Evolutionary conservation across 2,329 filamentous ascomycete species (phyloP), one percentile per base, ranked within the genome.

Genomic region (Ascosphaera pollenicola): DNA sequence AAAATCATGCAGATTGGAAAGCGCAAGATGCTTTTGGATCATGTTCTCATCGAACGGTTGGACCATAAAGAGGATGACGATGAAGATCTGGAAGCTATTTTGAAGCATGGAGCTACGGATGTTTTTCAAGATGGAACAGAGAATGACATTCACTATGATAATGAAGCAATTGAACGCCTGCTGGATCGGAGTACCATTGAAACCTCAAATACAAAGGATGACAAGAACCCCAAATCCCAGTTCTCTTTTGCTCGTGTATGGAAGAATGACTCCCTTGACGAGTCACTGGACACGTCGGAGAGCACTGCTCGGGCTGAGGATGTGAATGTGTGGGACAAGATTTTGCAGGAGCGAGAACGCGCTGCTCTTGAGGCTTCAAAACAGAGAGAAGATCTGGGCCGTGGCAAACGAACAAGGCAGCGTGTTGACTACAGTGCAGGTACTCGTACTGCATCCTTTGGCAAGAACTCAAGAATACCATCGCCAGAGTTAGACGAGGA

Each of bases 1-100:
- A 85, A 87, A 52, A 95, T 98, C 40, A 79, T 95, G 64, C 82
- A 94, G 54, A 83, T 92, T 48, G 89, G 89, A 4, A 78, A 83
- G 48, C 91, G 82, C 58, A 98, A 98, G 61, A 83, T 98, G 73
- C 83, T 83, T 0, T 69, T 98, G 0, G 89, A 98, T 49, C 85
- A 95, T 55, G 80, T 89, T 1, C 69, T 98, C 16, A 94, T 98
- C 43, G 85, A 95, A 53, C 77, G 74, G 39, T 83, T 98, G 71
- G 82, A 85, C 41, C 71, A 74, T 2, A 76, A 85, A n/a, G 78
- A 89, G 36, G 71, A 87, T 30, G 74, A 72, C 7, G 74, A 75
- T 6, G 68, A 78, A 43, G 84, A 95, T 50, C 60, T 95, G 3
- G 84, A 92, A 48, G 81, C 80, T 0, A 85, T 95, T 43, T 66